Evolutionary conservation across 164 flowering plant species (phyloP).

Genomic region (Chloranthus sessilifolius): DNA sequence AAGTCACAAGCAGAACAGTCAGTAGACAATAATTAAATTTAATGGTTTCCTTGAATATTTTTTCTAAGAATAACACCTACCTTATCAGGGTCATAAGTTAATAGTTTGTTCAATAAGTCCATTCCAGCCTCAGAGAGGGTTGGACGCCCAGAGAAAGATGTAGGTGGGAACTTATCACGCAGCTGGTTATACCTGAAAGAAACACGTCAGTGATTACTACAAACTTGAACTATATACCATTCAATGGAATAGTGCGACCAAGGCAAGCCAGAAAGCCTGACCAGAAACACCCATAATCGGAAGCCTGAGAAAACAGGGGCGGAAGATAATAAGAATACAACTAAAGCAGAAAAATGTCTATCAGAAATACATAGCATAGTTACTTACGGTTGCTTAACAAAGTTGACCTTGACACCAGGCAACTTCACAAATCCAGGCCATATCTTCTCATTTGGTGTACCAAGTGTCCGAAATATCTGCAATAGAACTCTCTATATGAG

Average conservation of each 20-base stretch:
- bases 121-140: slow-evolving; percentile 96
- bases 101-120: slow-evolving; percentile 76
- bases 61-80: too few relatives aligned
- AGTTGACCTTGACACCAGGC: slow-evolving; percentile 83
- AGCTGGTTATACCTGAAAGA: slow-evolving; percentile 76
- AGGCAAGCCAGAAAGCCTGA: slow-evolving; percentile 67
- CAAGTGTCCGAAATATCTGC: slow-evolving; percentile 79
- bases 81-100: slow-evolving; percentile 89
- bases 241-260: slow-evolving; percentile 40
- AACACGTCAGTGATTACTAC: slow-evolving; percentile 35
- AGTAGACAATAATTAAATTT: neutral
- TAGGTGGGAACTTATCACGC: slow-evolving; percentile 68
- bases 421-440: slow-evolving; percentile 86
- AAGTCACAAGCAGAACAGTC: neutral
- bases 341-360: slow-evolving; percentile 10
- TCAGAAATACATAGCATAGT: slow-evolving; percentile 8
- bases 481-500: slow-evolving; percentile 3
- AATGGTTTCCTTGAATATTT: too few relatives aligned
- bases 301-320: slow-evolving; percentile 36
- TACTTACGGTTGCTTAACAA: slow-evolving; percentile 70
- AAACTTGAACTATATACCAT: slow-evolving; percentile 9
- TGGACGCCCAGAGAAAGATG: slow-evolving; percentile 87
- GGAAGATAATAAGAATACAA: slow-evolving; percentile 40
- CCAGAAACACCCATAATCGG: slow-evolving; percentile 92
- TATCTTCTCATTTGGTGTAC: slow-evolving; percentile 83